These are phyloP conservation scores for Xylaria castorea DNA, from an alignment of 495 filamentous ascomycete species.

Conservation along the genomic window DNA sequence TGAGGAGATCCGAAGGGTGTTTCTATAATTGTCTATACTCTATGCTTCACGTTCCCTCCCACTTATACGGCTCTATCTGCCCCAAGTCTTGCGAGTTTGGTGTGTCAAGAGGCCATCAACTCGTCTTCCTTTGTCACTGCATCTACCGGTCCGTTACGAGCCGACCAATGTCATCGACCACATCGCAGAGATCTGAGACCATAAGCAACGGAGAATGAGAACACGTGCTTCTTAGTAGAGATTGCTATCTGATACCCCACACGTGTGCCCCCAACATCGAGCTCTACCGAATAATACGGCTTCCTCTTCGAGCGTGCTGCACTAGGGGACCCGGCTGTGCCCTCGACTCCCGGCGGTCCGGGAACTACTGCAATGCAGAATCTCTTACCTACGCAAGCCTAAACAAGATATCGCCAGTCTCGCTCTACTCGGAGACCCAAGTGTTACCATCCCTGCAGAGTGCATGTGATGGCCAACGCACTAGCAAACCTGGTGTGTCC, in stretches of 20 bases:
- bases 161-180: not conserved
- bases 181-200: not conserved
- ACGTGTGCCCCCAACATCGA: not conserved
- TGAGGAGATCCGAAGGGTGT: slow-evolving; percentile 1
- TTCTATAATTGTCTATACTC: not conserved
- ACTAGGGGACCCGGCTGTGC: slow-evolving; percentile 23
- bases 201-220: slow-evolving; percentile 13
- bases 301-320: slow-evolving; percentile 25
- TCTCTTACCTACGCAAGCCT: slow-evolving; percentile 24
- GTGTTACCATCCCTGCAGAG: slow-evolving; percentile 22
- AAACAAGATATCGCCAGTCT: slow-evolving; percentile 22
- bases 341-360: slow-evolving; percentile 23
- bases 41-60: not conserved
- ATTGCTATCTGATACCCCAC: slow-evolving; percentile 16
- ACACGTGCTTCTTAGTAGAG: slow-evolving; percentile 23
- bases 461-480: slow-evolving; percentile 2
- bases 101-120: not conserved
- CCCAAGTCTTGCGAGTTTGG: not conserved
- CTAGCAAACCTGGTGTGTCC: slow-evolving; percentile 18
- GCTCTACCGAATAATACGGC: not conserved
- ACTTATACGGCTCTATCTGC: not conserved
- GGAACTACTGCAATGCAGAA: slow-evolving; percentile 31
- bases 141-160: slow-evolving; percentile 2
- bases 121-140: not conserved
- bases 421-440: slow-evolving; percentile 10